Conservation (phyloP, 1,284 basidiomycete species). For the Tremellales sp. region DNA sequence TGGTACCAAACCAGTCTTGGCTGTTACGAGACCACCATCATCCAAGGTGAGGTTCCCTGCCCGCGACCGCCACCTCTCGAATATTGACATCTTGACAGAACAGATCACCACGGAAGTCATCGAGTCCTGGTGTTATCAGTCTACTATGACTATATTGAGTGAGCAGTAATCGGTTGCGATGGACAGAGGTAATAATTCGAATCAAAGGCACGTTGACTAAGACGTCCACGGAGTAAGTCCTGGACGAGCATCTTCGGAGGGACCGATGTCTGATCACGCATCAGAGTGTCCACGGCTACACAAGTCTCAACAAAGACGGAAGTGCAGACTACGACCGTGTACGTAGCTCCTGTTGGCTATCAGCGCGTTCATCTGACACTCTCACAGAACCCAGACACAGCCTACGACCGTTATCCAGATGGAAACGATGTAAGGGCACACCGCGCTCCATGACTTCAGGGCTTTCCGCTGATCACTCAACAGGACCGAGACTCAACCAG, state of each 20-base stretch:
- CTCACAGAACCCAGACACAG: constrained; percentile 1
- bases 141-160: constrained; percentile 9
- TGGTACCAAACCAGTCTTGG: constrained; percentile 23
- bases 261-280: neutral
- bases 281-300: constrained; percentile 1
- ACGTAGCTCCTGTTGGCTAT: neutral
- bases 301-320: neutral
- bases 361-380: constrained; percentile 1
- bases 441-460: constrained; percentile 2
- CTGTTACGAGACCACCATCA: constrained; percentile 30
- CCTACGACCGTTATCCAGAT: constrained; percentile 1
- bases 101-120: constrained; percentile 15
- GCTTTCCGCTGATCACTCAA: neutral
- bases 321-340: constrained; percentile 1
- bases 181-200: neutral
- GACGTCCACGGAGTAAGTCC: constrained; percentile 6
- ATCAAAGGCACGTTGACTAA: constrained; percentile 1
- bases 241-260: neutral
- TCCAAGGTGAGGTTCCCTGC: constrained; percentile 14
- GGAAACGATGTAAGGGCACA: constrained; percentile 2
- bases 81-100: constrained; percentile 6
- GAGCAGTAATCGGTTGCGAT: neutral
- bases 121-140: constrained; percentile 13
- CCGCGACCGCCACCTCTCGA: neutral
- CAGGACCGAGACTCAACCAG: constrained; percentile 1